These are phyloP conservation scores for Pseudocercospora ulei DNA, from an alignment of 2,329 filamentous ascomycete species.

Conservation along the genomic window DNA sequence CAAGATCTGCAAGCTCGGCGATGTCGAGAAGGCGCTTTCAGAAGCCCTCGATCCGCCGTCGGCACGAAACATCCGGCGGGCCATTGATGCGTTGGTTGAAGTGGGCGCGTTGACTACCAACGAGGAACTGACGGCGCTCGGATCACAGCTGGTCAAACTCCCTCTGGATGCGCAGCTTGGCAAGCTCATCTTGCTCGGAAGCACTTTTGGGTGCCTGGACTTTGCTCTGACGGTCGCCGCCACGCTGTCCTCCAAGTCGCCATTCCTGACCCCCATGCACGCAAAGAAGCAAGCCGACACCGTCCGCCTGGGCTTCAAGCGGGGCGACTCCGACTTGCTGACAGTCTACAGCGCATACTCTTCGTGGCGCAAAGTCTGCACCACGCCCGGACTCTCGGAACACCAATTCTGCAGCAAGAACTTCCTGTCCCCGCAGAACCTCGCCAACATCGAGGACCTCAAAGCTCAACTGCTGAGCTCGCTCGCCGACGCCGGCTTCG, in stretches of 20 bases:
- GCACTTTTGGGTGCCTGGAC: slow-evolving; percentile 83
- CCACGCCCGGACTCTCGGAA: slow-evolving; percentile 60
- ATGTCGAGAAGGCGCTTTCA: slow-evolving; percentile 79
- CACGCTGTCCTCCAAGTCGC: slow-evolving; percentile 87
- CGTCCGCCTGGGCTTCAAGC: slow-evolving; percentile 66
- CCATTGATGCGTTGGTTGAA: slow-evolving; percentile 85
- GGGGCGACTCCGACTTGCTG: slow-evolving; percentile 79
- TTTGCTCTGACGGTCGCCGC: slow-evolving; percentile 85
- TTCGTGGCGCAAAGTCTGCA: slow-evolving; percentile 76
- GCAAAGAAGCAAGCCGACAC: slow-evolving; percentile 73
- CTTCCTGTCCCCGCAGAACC: slow-evolving; percentile 77
- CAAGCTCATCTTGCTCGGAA: slow-evolving; percentile 79
- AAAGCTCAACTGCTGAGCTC: slow-evolving; percentile 83
- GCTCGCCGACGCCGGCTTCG: slow-evolving; percentile 73
- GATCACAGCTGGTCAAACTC: slow-evolving; percentile 73
- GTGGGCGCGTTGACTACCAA: slow-evolving; percentile 72
- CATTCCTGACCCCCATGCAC: slow-evolving; percentile 78
- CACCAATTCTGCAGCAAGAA: slow-evolving; percentile 91
- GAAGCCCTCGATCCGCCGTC: slow-evolving; percentile 85
- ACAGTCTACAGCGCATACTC: slow-evolving; percentile 91
- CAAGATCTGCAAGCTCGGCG: slow-evolving; percentile 92
- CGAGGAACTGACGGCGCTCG: slow-evolving; percentile 80
- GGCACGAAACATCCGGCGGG: slow-evolving; percentile 81
- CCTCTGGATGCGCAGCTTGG: slow-evolving; percentile 91
- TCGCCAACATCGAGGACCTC: slow-evolving; percentile 87